Conservation (phyloP, 1,284 basidiomycete genomes). For the Peniophora sp. region DNA sequence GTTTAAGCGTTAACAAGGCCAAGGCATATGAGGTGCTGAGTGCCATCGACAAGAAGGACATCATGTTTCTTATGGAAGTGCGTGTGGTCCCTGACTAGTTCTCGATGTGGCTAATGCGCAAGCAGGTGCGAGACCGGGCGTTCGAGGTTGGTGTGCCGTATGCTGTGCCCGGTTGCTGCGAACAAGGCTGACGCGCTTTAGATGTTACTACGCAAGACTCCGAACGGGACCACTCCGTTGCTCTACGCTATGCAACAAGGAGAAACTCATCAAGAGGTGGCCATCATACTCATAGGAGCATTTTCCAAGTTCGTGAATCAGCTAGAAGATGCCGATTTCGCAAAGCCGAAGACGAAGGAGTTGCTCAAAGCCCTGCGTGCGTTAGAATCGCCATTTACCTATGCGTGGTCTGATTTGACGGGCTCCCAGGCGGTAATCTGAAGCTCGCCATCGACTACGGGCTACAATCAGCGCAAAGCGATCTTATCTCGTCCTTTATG, state of each 20-base stretch:
- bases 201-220: constrained; percentile 67
- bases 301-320: constrained; percentile 78
- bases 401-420: constrained; percentile 1
- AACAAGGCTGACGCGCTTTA: constrained; percentile 19
- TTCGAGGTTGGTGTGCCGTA: constrained; percentile 50
- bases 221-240: constrained; percentile 63
- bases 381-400: constrained; percentile 12
- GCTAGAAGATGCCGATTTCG: constrained; percentile 63
- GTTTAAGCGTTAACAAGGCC: constrained; percentile 1
- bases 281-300: constrained; percentile 69
- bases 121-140: constrained; percentile 47
- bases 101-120: too few species aligned
- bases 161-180: constrained; percentile 3
- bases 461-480: constrained; percentile 65
- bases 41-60: constrained; percentile 66
- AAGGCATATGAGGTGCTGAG: constrained; percentile 70
- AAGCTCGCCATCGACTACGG: constrained; percentile 81
- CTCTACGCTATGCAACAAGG: constrained; percentile 79
- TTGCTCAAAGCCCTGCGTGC: constrained; percentile 68
- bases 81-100: too few species aligned
- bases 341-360: constrained; percentile 52
- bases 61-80: constrained; percentile 72
- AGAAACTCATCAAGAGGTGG: constrained; percentile 62
- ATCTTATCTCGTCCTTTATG: constrained; percentile 74
- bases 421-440: constrained; percentile 57